Evolutionary conservation across 345 rosid genomes (phyloP), one percentile per base, ranked within the genome.

Genomic region (Reutealis trisperma): DNA sequence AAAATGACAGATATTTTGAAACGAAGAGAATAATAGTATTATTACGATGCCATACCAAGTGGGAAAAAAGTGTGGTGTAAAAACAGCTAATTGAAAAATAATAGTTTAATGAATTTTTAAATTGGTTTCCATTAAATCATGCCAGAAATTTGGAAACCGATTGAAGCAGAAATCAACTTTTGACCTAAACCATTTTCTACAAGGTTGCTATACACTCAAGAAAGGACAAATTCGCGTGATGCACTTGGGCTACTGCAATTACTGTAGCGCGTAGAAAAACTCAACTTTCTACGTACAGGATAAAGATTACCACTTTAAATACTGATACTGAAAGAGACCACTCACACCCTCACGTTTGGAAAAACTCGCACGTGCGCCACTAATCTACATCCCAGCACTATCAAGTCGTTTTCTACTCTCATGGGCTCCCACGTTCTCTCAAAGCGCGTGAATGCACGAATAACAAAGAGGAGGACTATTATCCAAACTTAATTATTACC

Each of bases 61-160:
- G 41, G 41, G 41, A 37, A 4, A 4, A 37, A 37, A 4, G 5
- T 4, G 37, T 34, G 37, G 37, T 34, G 37, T 34, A 34, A 34
- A 34, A 34, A 34, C 37, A 34, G 2, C 37, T 34, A 34, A 34
- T 4, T 34, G 37, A 4, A 34, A 34, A 34, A 34, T 37, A 37
- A 37, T 1, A 27, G 30, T 27, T 27, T 27, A 1, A 27, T 27
- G 30, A 27, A 14, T 72, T 30, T 74, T 63, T 34, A 4, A 30
- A 52, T 63, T 74, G 2, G 15, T 18, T 37, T 1, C 1, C 30
- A 27, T 27, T 27, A 27, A 27, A 27, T 19, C 83, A 73, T 72
- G 85, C 86, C 77, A 24, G 80, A 71, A 81, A 79, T 45, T 78
- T 15, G 86, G 72, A 76, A 80, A 59, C 51, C 27, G 16, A 63